These are phyloP conservation scores for Ulmus americana DNA, from an alignment of 331 rosid species.

Conservation along the genomic window DNA sequence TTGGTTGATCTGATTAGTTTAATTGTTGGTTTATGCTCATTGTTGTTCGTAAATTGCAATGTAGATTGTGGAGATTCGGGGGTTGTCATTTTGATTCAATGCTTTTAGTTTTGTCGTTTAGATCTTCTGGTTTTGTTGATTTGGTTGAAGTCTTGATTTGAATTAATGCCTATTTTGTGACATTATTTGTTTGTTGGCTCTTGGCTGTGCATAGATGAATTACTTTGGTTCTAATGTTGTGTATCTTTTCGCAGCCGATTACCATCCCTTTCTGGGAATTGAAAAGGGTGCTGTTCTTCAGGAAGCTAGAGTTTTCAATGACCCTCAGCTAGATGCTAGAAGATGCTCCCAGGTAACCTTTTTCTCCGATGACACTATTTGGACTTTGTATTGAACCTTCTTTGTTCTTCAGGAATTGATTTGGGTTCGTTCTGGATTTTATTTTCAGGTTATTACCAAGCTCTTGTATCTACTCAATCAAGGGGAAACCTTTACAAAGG, in stretches of 20 bases:
- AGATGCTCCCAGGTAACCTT: slow-evolving; percentile 89
- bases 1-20: slow-evolving; percentile 30
- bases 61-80: slow-evolving; percentile 17
- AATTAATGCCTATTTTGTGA: background rate
- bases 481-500: slow-evolving; percentile 94
- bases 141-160: slow-evolving; percentile 3
- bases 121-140: slow-evolving; percentile 16
- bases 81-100: slow-evolving; percentile 2
- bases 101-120: slow-evolving; percentile 19
- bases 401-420: slow-evolving; percentile 9
- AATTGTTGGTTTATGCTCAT: slow-evolving; percentile 3
- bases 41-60: slow-evolving; percentile 21
- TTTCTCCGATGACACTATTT: background rate
- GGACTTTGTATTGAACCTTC: background rate
- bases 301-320: slow-evolving; percentile 98
- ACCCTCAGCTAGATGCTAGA: slow-evolving; percentile 94
- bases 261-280: slow-evolving; percentile 88
- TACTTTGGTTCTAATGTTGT: slow-evolving; percentile 4
- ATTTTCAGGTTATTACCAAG: slow-evolving; percentile 84
- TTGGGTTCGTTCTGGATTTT: slow-evolving; percentile 14
- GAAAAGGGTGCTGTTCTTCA: slow-evolving; percentile 98
- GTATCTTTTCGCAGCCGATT: slow-evolving; percentile 46
- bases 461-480: slow-evolving; percentile 86
- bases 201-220: background rate
- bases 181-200: background rate